phyloP scores from a whole-genome alignment of 306 rosid genomes.

The Ormosia semicastrata region DNA sequence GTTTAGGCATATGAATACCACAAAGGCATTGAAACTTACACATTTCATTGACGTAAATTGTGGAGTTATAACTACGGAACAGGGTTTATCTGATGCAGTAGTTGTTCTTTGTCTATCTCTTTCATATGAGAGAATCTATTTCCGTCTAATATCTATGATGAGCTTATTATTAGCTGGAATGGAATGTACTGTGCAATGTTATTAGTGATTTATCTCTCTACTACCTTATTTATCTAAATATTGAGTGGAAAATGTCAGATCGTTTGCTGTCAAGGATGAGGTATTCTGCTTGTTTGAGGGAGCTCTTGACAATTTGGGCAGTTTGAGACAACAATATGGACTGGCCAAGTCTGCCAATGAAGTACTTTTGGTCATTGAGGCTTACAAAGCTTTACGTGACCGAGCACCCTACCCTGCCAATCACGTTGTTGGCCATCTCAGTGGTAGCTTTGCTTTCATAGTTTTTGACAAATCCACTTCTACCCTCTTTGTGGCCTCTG shows the following conservation, averaged over 20 bases:
- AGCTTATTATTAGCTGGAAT: too few species aligned
- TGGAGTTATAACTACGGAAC: not conserved
- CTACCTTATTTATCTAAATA: not conserved
- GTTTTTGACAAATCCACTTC: slow-evolving; percentile 91
- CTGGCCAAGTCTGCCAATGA: slow-evolving; percentile 75
- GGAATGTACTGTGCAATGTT: too few species aligned
- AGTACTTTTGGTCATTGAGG: slow-evolving; percentile 78
- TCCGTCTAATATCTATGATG: too few species aligned
- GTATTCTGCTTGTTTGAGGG: slow-evolving; percentile 96
- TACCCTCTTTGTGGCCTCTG: slow-evolving; percentile 83
- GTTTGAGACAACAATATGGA: slow-evolving; percentile 87
- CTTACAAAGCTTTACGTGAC: slow-evolving; percentile 94
- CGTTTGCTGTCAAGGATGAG: slow-evolving; percentile 96
- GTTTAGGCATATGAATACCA: not conserved
- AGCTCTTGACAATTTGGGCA: slow-evolving; percentile 80
- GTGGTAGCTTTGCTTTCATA: slow-evolving; percentile 79
- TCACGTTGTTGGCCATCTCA: slow-evolving; percentile 90
- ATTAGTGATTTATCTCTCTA: too few species aligned
- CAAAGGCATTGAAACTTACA: not conserved
- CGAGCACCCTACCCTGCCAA: slow-evolving; percentile 95
- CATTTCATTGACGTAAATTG: not conserved
- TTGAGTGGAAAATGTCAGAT: slow-evolving; percentile 50
- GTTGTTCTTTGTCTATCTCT: too few species aligned
- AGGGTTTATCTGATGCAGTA: too few species aligned
- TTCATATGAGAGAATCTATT: too few species aligned